Base-by-base conservation (phyloP, 2,329 filamentous ascomycete genomes). In the Mariannaea elegans region DNA sequence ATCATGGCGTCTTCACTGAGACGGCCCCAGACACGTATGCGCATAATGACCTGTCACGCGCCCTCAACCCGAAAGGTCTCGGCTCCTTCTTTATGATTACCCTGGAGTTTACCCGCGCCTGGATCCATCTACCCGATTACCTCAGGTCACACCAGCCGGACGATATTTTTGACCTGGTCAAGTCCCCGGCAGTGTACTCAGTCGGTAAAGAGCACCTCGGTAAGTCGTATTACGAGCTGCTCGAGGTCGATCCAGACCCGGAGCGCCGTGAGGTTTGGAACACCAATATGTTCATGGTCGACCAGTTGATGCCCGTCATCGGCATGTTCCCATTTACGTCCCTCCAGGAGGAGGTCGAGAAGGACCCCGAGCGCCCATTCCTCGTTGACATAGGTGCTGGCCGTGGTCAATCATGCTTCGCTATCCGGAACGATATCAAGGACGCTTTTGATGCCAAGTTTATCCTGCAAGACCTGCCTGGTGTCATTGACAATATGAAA, bases 321-420 rank as follows among this genome's bases (percentile, higher is more conserved):
- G 74, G 73, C 48, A 76, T 76, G 74, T 76, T 76, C n/a, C 74
- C 73, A 1, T 76, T 74, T 48, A 57, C 62, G 1, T 66, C 71
- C 2, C 61, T 76, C 3, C 70, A 68, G 47, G 66, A 69, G 2
- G 66, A 71, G 21, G 72, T 74, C 3, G 61, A 71, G 19, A 59
- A 67, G 44, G 66, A 74, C 12, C 73, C 72, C 0, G 65, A 69
- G 16, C 65, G 73, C 3, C 62, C 72, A 1, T 74, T 70, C 45
- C 52, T 76, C 13, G 73, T 75, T 12, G 73, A 76, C 32, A 66
- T 75, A 1, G 73, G 70, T 4, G 73, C 71, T 1, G 73, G 73
- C 1, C 65, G 72, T 16, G 73, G 73, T 2, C 73, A 76, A 47
- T 72, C 72, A 2, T 63, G 69, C 36, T 63, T 73, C 5, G 70